phyloP scores from a whole-genome alignment of 1,284 basidiomycete genomes.

The Amylostereum chailletii region DNA sequence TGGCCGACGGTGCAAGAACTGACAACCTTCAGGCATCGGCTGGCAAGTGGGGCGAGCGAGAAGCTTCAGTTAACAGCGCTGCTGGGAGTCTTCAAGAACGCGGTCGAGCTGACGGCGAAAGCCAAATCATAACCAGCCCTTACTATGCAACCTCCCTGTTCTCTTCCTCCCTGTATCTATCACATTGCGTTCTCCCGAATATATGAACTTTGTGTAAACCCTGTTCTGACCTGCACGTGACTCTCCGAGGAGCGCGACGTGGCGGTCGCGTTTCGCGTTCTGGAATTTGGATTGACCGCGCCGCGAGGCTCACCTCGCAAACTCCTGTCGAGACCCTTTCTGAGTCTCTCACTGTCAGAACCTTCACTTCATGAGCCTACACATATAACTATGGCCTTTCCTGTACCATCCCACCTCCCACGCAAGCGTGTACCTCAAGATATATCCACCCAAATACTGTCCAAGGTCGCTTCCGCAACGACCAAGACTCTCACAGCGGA shows the following conservation, averaged over 20 bases:
- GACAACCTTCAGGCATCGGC: constrained; percentile 58
- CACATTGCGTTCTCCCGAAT: too few relatives aligned
- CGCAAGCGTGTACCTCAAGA: constrained; percentile 44
- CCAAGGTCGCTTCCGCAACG: constrained; percentile 56
- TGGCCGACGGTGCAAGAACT: neutral
- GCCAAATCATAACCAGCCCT: neutral
- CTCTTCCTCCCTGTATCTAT: too few relatives aligned
- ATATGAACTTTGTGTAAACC: too few relatives aligned
- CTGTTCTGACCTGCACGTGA: too few relatives aligned
- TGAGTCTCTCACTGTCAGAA: too few relatives aligned
- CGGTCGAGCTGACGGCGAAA: constrained; percentile 66
- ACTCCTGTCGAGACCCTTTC: too few relatives aligned
- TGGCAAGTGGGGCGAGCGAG: constrained; percentile 90
- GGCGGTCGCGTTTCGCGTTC: too few relatives aligned
- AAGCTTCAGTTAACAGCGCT: constrained; percentile 92
- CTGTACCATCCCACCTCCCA: constrained; percentile 60
- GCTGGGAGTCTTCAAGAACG: constrained; percentile 89
- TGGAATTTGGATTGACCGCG: too few relatives aligned
- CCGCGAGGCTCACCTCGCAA: too few relatives aligned
- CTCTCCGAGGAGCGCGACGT: too few relatives aligned
- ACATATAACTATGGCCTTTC: constrained; percentile 51
- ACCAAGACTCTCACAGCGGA: constrained; percentile 46
- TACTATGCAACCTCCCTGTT: too few relatives aligned
- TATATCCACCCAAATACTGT: constrained; percentile 58
- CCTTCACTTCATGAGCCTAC: too few relatives aligned